Percentiles rank a stretch among this genome's conserved stretches.
Conservation (phyloP, 306 rosid species). For the Sechiopsis laciniata region DNA sequence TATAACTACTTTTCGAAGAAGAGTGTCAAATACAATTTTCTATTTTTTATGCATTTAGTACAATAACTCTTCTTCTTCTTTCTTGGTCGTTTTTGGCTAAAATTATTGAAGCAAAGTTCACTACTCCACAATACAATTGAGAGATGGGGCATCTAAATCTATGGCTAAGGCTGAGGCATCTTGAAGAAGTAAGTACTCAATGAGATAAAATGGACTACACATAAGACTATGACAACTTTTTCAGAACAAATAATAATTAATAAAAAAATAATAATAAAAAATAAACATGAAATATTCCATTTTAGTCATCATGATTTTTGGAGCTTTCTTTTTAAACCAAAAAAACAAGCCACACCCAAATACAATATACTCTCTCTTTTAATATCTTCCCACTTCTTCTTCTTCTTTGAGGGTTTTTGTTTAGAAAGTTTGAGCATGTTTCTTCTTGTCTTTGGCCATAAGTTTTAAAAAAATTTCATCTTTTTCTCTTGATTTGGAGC, state of each 20-base stretch:
- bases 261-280: neutral
- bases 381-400: neutral
- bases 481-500: neutral
- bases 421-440: conserved; percentile 33
- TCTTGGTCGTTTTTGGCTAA: neutral
- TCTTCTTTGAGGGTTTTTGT: conserved; percentile 20
- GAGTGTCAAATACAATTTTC: too few species aligned
- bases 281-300: conserved; percentile 17
- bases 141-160: conserved; percentile 13
- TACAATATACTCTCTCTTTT: neutral
- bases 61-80: neutral
- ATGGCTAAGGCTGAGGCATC: conserved; percentile 16
- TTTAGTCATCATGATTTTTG: conserved; percentile 32
- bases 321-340: conserved; percentile 45
- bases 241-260: neutral
- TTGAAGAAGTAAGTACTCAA: neutral
- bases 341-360: conserved; percentile 29
- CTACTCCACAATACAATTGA: neutral
- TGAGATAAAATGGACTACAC: conserved; percentile 9
- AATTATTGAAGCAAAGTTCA: neutral
- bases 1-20: too few species aligned
- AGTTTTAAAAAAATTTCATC: neutral
- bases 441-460: conserved; percentile 53
- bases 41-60: too few species aligned
- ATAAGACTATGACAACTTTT: conserved; percentile 2